Evolutionary conservation across 805 yeast species (phyloP), one percentile per base, ranked within the genome.

Genomic region (Lipomyces sp.): DNA sequence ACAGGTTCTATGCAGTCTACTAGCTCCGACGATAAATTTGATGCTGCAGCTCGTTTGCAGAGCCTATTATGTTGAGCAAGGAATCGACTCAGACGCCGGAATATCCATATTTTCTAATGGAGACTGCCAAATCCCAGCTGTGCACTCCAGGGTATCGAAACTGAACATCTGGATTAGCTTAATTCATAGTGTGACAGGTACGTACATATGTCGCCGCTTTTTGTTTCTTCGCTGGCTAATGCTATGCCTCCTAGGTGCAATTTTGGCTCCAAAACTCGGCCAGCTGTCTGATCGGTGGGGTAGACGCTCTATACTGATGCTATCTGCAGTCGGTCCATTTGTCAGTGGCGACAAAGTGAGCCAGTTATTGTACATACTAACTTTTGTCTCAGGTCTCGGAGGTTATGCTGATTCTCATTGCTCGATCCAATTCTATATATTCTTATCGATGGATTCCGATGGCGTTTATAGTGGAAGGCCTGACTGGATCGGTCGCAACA

Each of bases 401-500:
- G 29, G n/a, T 42, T 42, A 42, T 42, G 48, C 48, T 42, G 4
- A 42, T 42, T 42, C 48, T 34, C 45, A 33, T 53, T 4, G 42
- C 57, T 1, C 58, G 37, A 13, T 65, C 68, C 7, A 8, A 29
- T 8, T 55, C 37, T 33, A 29, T 29, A 4, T 29, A 57, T 45
- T 70, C 70, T 8, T 75, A 75, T 64, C 58, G 67, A 24, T 70
- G 64, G 24, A 79, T 86, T 66, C 76, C 89, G 0, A 33, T 81
- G 0, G 77, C 84, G 1, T 81, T 81, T n/a, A 64, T 83, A 0
- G 34, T 88, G 0, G 82, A 81, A 45, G 81, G 86, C 30, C 59
- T 83, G 2, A 84, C 87, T 15, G 97, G 97, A 34, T 89, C 92
- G 0, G 59, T 83, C 4, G 76, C 85, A 66, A 81, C 87, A 4